These are phyloP conservation scores for Moniliella sp. DNA, from an alignment of 1,284 basidiomycete species.

Conservation along the genomic window DNA sequence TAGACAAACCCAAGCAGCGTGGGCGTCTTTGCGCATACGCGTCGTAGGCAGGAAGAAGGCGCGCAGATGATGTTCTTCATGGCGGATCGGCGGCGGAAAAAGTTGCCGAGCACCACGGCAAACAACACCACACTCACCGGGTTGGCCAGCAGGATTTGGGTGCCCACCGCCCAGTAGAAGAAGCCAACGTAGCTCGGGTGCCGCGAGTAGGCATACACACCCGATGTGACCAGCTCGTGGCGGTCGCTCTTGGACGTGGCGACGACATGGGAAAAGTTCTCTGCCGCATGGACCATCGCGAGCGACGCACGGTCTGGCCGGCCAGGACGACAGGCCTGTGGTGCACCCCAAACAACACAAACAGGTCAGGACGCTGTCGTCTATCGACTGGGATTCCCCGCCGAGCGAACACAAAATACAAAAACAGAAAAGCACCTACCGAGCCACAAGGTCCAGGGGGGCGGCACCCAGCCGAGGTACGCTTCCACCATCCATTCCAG, in stretches of 20 bases:
- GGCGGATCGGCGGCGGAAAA: slow-evolving; percentile 60
- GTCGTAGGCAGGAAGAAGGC: no score
- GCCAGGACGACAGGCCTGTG: slow-evolving; percentile 48
- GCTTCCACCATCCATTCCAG: no score
- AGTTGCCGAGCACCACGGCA: slow-evolving; percentile 50
- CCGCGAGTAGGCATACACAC: slow-evolving; percentile 45
- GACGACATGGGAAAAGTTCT: slow-evolving; percentile 63
- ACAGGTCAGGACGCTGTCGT: not conserved
- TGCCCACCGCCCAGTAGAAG: slow-evolving; percentile 90
- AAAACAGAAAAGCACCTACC: slow-evolving; percentile 1
- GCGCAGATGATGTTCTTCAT: not conserved
- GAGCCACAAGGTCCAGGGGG: slow-evolving; percentile 3
- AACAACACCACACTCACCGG: slow-evolving; percentile 51
- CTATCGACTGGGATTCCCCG: no score
- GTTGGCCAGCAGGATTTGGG: slow-evolving; percentile 79
- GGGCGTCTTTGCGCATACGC: no score
- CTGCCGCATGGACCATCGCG: slow-evolving; percentile 85
- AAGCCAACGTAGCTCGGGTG: slow-evolving; percentile 95
- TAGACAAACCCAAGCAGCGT: no score
- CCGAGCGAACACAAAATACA: slow-evolving; percentile 3
- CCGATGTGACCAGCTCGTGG: slow-evolving; percentile 21
- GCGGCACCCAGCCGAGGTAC: slow-evolving; percentile 47
- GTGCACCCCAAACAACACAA: not conserved
- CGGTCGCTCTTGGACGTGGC: slow-evolving; percentile 16
- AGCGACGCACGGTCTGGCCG: slow-evolving; percentile 62